A percentile compares a stretch with the other conserved stretches of the same genome.
phyloP scores from a whole-genome alignment of 768 basidiomycete species.

The Kwoniella sp. region DNA sequence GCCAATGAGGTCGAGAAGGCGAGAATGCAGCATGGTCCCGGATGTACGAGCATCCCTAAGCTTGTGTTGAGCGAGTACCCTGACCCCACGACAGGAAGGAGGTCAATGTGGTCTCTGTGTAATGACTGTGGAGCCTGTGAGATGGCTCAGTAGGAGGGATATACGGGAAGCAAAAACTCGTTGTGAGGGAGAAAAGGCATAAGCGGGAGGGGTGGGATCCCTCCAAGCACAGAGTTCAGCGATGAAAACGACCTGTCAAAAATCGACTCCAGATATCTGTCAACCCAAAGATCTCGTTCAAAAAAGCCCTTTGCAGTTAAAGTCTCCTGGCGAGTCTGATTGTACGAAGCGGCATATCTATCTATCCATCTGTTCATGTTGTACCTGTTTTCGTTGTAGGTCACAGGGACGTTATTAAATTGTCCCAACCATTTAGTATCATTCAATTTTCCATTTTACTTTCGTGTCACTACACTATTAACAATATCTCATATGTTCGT shows the following conservation, averaged over 20 bases:
- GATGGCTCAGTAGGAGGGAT: conserved; percentile 23
- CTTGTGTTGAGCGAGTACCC: conserved; percentile 41
- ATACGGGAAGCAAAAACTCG: not conserved
- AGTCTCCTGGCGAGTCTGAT: conserved; percentile 3
- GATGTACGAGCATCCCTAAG: conserved; percentile 43
- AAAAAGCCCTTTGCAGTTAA: not conserved
- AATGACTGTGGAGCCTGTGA: conserved; percentile 46
- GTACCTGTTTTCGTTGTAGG: conserved; percentile 2
- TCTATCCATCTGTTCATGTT: conserved; percentile 7
- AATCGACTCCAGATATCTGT: not conserved
- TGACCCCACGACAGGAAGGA: conserved; percentile 41
- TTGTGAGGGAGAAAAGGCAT: conserved; percentile 5
- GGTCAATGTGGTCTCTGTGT: conserved; percentile 45
- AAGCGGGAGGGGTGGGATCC: not conserved
- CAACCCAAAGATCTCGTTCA: not conserved
- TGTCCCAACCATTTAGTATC: not conserved
- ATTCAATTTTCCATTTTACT: not conserved
- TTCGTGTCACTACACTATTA: no score
- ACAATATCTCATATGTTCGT: no score
- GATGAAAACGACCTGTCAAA: no score
- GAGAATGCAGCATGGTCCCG: conserved; percentile 37
- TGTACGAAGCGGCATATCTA: not conserved
- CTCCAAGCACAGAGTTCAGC: no score
- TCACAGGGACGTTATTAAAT: not conserved
- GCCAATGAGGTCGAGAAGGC: conserved; percentile 45